phyloP scores from a whole-genome alignment of 129 eudicot species.

The Pittosporum tobira region DNA sequence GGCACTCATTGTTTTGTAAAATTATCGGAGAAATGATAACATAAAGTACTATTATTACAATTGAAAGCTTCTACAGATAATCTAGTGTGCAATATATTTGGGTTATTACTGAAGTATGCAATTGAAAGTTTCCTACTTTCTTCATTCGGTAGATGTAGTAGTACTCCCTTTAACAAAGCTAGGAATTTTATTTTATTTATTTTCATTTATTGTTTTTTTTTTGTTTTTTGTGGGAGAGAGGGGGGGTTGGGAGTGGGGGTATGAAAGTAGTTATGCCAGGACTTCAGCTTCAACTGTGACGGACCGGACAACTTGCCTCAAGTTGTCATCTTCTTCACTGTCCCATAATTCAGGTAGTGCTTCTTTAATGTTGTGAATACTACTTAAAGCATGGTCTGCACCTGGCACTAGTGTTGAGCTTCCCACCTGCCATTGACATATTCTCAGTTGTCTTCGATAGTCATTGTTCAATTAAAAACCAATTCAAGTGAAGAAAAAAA shows the following conservation, averaged over 20 bases:
- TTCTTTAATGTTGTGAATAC: conserved; percentile 87
- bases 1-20: too few relatives aligned
- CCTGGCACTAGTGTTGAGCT: conserved; percentile 65
- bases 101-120: neutral
- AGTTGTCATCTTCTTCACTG: conserved; percentile 29
- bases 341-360: conserved; percentile 81
- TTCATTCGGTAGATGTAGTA: neutral
- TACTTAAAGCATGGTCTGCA: conserved; percentile 71
- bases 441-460: neutral
- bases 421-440: conserved; percentile 52
- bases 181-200: too few relatives aligned
- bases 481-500: too few relatives aligned
- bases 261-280: conserved; percentile 39
- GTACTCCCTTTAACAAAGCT: neutral
- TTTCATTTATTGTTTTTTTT: too few relatives aligned
- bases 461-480: neutral
- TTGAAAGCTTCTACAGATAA: neutral
- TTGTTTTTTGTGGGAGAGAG: too few relatives aligned
- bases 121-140: too few relatives aligned
- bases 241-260: too few relatives aligned
- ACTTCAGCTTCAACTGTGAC: conserved; percentile 47
- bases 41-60: neutral
- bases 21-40: neutral
- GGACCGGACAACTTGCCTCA: conserved; percentile 43
- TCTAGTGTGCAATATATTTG: neutral